Evolutionary conservation across 345 rosid genomes (phyloP), one percentile per base, ranked within the genome.

Genomic region (Linum trigynum): DNA sequence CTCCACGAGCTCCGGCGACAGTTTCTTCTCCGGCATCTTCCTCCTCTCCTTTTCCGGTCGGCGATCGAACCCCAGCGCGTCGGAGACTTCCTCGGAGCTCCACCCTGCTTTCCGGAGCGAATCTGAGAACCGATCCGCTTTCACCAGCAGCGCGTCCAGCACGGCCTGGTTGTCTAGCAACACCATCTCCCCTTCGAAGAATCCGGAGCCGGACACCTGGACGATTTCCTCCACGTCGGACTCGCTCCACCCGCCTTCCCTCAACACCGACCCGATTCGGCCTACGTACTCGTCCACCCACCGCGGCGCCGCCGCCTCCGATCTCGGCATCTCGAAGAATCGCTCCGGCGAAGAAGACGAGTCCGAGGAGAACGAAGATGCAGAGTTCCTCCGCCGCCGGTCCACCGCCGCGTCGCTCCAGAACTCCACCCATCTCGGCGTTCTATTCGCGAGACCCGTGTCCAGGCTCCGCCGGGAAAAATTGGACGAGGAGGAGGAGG

Each of bases 11-110:
- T 78, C 86, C 16, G 96, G 95, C 17, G 97, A 87, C 41, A 90
- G 59, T 66, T 82, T 82, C 79, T 83, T 84, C 1, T 65, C 88
- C 73, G 86, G 91, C 82, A 79, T 90, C 76, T 23, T 23, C 32
- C 32, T 23, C 32, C 71, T 84, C 75, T 76, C 95, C 77, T 86
- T 90, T 75, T 78, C 89, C 77, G 80, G 84, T 76, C 89, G 82
- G 69, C 85, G 86, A 86, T 90, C 90, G 59, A 94, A 88, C 5
- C 95, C 88, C 1, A 94, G 66, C 0, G 89, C 96, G 17, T 94
- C 97, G 61, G 97, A 85, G 0, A 94, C 97, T 66, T 94, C 97
- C 14, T 94, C 99, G 55, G 96, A 84, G 87, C 92, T 94, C 99
- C 99, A 94, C 59, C 99, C 99, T 38, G 95, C 86, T 74, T 87